Conservation (phyloP, 2,329 filamentous ascomycete genomes). For the Sclerotinia borealis region DNA sequence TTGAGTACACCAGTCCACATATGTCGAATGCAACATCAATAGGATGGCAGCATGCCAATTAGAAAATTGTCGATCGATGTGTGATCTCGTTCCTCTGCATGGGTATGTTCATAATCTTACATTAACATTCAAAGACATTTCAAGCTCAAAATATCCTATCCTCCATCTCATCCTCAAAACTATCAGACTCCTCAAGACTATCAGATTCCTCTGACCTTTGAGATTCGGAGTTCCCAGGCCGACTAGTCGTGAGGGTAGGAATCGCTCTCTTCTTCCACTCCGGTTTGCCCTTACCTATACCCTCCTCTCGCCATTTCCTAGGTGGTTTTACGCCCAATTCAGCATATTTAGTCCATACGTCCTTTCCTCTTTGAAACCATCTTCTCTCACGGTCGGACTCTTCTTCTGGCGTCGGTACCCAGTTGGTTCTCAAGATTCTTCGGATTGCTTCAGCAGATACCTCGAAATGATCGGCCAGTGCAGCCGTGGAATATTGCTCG, state of each 20-base stretch:
- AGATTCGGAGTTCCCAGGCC: conserved; percentile 10
- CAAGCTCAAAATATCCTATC: conserved; percentile 23
- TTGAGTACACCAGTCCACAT: not conserved
- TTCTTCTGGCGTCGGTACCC: conserved; percentile 54
- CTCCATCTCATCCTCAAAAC: conserved; percentile 3
- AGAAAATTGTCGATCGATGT: not conserved
- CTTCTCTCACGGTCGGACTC: conserved; percentile 51
- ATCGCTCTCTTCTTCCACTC: conserved; percentile 17
- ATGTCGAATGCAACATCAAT: not conserved
- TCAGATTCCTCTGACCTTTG: conserved; percentile 6
- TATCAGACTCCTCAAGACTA: conserved; percentile 13
- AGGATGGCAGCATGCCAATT: not conserved
- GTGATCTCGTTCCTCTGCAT: not conserved
- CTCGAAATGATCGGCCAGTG: conserved; percentile 72
- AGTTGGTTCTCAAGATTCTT: conserved; percentile 77
- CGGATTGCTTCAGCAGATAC: conserved; percentile 84
- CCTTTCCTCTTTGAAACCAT: conserved; percentile 56
- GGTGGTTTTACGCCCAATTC: conserved; percentile 58
- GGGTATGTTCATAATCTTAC: not conserved
- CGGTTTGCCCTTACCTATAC: conserved; percentile 30
- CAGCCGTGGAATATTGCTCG: conserved; percentile 65
- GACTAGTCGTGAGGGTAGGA: conserved; percentile 19
- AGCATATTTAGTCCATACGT: conserved; percentile 54
- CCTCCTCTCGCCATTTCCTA: conserved; percentile 46
- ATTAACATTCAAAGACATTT: not conserved